These are phyloP conservation scores for Gloeopeniophorella convolvens DNA, from an alignment of 768 basidiomycete genomes.

Conservation along the genomic window DNA sequence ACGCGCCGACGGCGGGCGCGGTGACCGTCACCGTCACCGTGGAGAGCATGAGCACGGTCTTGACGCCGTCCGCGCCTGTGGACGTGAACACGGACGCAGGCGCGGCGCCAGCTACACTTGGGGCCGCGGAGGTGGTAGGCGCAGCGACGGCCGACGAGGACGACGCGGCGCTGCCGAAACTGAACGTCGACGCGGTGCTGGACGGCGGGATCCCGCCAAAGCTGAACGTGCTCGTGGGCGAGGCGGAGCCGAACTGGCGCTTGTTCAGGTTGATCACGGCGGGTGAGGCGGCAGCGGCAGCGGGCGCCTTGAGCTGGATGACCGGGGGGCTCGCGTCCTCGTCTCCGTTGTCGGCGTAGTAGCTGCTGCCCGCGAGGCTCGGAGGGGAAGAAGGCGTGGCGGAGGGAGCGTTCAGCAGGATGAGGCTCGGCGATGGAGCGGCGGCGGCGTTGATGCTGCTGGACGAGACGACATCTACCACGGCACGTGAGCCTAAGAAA, in stretches of 20 bases:
- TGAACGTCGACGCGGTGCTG: neutral
- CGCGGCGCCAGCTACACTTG: neutral
- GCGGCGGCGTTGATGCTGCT: neutral
- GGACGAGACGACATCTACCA: neutral
- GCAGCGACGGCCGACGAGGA: neutral
- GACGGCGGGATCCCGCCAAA: slow-evolving; percentile 12
- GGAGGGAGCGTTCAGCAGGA: slow-evolving; percentile 16
- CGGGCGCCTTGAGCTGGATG: slow-evolving; percentile 14
- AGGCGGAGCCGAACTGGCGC: slow-evolving; percentile 7
- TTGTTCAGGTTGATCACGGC: slow-evolving; percentile 14
- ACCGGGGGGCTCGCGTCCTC: neutral
- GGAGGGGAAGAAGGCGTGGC: neutral
- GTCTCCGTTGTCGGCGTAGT: neutral
- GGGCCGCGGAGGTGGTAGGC: neutral
- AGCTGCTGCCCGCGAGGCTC: neutral
- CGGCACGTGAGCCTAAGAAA: neutral
- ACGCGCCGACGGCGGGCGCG: neutral
- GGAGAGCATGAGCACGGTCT: slow-evolving; percentile 9
- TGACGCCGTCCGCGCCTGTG: slow-evolving; percentile 6
- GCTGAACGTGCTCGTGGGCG: slow-evolving; percentile 1
- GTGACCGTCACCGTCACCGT: neutral
- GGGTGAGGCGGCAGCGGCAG: neutral
- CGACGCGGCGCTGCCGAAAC: neutral
- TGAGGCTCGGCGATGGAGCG: slow-evolving; percentile 2
- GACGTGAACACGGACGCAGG: slow-evolving; percentile 4